Percentiles rank a stretch among this genome's conserved stretches.
phyloP scores from a whole-genome alignment of 140 eudicot species.

The Stevia rebaudiana region DNA sequence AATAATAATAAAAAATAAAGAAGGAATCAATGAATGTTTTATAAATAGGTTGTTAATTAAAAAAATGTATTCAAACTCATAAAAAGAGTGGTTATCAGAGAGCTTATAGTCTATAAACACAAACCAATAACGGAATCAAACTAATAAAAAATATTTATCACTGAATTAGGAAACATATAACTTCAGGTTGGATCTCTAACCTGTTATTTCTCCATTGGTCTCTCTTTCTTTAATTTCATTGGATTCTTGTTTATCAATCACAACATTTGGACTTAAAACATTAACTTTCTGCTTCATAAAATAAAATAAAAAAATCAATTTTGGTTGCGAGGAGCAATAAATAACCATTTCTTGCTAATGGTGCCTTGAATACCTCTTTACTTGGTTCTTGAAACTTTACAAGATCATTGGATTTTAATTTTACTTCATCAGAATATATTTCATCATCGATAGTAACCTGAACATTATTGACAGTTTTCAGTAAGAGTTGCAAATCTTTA shows the following conservation, averaged over 20 bases:
- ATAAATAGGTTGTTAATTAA: too few species aligned
- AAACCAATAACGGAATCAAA: neutral
- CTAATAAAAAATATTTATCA: neutral
- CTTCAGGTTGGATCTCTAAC: slow-evolving; percentile 12
- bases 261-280: slow-evolving; percentile 3
- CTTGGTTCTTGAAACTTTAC: slow-evolving; percentile 14
- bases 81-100: neutral
- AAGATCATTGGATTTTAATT: neutral
- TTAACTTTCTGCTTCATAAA: slow-evolving; percentile 13
- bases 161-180: neutral
- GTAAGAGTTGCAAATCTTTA: neutral
- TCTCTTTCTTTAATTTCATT: slow-evolving; percentile 15
- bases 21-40: too few species aligned
- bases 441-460: slow-evolving; percentile 15
- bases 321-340: neutral
- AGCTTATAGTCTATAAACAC: neutral
- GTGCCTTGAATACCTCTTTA: neutral
- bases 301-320: neutral
- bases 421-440: slow-evolving; percentile 3
- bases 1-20: neutral
- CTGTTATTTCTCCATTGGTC: slow-evolving; percentile 19
- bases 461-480: neutral
- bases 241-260: slow-evolving; percentile 13
- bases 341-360: neutral
- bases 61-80: neutral